These are phyloP conservation scores for Aristolochia contorta DNA, from an alignment of 164 flowering plant species.

Conservation along the genomic window DNA sequence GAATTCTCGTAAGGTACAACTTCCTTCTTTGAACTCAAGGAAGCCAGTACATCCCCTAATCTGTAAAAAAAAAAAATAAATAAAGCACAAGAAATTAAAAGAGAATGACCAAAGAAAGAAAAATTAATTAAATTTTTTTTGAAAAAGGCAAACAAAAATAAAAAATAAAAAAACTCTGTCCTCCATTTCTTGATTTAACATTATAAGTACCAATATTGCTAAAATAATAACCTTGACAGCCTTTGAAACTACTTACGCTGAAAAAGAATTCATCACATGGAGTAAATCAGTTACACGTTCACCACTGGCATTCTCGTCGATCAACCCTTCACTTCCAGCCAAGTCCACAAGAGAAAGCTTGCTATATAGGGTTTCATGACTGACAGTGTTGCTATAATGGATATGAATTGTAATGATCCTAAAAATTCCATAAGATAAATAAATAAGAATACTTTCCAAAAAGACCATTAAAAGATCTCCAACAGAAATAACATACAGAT, in stretches of 20 bases:
- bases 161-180: neutral
- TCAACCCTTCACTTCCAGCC: constrained; percentile 85
- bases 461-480: neutral
- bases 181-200: neutral
- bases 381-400: constrained; percentile 59
- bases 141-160: neutral
- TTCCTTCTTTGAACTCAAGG: constrained; percentile 81
- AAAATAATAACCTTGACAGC: neutral
- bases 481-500: too few species aligned
- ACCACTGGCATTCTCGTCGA: constrained; percentile 60
- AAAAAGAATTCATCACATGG: constrained; percentile 89
- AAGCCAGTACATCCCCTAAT: constrained; percentile 85
- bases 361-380: constrained; percentile 66
- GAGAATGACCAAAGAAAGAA: neutral
- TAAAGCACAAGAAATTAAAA: neutral
- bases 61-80: constrained; percentile 24
- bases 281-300: constrained; percentile 79
- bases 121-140: too few species aligned
- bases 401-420: constrained; percentile 82
- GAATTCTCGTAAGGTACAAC: constrained; percentile 78
- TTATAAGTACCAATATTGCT: neutral
- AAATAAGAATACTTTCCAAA: neutral
- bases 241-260: constrained; percentile 55
- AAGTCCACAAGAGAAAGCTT: constrained; percentile 92
- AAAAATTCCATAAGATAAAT: constrained; percentile 6